A percentile compares a stretch with the other conserved stretches of the same genome.
Conservation (phyloP, 2,329 filamentous ascomycete genomes). For the Colletotrichum spaethianum region DNA sequence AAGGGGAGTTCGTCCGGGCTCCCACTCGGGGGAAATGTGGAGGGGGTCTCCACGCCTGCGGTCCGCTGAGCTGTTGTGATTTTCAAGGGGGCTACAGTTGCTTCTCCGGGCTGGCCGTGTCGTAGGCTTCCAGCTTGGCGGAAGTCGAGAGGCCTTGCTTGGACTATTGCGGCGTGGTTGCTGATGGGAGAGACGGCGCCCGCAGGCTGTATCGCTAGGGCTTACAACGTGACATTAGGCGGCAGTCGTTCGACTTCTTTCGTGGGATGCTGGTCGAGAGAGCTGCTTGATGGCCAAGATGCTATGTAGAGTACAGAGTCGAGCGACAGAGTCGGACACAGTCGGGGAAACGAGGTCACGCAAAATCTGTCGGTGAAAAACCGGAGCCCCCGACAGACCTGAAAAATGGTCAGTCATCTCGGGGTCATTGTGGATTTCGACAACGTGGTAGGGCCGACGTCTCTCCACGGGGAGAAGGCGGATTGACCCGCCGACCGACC, state of each 20-base stretch:
- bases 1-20: constrained; percentile 41
- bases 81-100: constrained; percentile 8
- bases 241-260: background rate
- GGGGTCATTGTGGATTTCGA: constrained; percentile 38
- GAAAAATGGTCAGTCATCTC: constrained; percentile 32
- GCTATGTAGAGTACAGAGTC: background rate
- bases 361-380: constrained; percentile 32
- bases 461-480: constrained; percentile 34
- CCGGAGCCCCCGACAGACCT: constrained; percentile 28
- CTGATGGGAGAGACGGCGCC: background rate
- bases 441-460: constrained; percentile 37
- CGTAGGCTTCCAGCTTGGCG: background rate
- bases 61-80: constrained; percentile 32
- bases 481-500: constrained; percentile 10
- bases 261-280: background rate
- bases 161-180: background rate
- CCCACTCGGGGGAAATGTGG: constrained; percentile 41
- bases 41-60: constrained; percentile 34
- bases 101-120: constrained; percentile 15
- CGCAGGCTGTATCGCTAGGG: background rate
- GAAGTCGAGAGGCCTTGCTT: background rate
- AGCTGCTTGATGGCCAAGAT: background rate
- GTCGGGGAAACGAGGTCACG: background rate
- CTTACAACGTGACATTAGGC: background rate
- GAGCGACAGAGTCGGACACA: too few species aligned